A percentile compares a stretch with the other conserved stretches of the same genome.
phyloP scores from a whole-genome alignment of 306 rosid species.

The Quercus parvula region DNA sequence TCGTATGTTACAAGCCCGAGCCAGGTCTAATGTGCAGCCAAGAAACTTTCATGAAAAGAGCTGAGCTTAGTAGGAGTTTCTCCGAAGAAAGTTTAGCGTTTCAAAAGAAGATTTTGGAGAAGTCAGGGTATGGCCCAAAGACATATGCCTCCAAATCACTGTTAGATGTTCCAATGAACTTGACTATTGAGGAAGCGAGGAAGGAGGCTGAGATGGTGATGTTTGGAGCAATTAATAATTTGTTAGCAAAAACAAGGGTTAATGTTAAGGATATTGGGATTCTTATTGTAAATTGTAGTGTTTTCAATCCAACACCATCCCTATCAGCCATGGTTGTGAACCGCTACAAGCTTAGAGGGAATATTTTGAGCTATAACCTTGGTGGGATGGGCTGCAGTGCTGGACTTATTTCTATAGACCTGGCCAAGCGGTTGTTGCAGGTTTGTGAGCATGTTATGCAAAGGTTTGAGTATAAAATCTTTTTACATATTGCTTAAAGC shows the following conservation, averaged over 20 bases:
- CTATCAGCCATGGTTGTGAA: too few relatives aligned
- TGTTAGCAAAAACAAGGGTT: too few relatives aligned
- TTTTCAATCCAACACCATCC: too few relatives aligned
- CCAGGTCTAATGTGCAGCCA: neutral
- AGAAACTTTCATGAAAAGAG: neutral
- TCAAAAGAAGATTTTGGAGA: neutral
- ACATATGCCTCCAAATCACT: neutral
- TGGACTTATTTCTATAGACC: neutral
- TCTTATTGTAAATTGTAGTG: too few relatives aligned
- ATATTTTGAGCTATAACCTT: too few relatives aligned
- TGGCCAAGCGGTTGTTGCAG: neutral
- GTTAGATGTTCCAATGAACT: neutral
- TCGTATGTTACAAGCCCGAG: neutral
- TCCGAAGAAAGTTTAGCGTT: neutral
- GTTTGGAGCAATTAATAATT: too few relatives aligned
- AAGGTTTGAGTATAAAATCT: too few relatives aligned
- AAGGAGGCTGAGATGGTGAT: neutral
- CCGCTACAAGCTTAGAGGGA: too few relatives aligned
- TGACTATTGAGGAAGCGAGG: neutral
- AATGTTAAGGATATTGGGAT: too few relatives aligned
- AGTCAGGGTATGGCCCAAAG: neutral
- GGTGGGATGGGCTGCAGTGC: too few relatives aligned
- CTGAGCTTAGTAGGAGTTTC: neutral
- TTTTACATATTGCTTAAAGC: too few relatives aligned
- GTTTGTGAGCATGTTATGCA: neutral